Evolutionary conservation across 2,329 filamentous ascomycete genomes (phyloP), one percentile per base, ranked within the genome.

Genomic region (Metarhizium brunneum): DNA sequence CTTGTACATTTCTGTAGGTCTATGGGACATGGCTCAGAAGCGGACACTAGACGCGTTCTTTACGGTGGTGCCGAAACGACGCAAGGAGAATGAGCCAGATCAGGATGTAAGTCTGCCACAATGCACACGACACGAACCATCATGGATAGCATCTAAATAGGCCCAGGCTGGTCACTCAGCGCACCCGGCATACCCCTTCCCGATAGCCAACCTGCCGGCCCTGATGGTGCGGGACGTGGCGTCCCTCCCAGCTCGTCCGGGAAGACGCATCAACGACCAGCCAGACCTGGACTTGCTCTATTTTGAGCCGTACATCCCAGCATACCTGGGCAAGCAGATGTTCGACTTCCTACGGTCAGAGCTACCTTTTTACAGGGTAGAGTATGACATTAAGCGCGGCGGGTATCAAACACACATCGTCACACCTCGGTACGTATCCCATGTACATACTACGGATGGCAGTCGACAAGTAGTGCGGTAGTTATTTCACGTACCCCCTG

Each of bases 361-460:
- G 58, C 70, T 92, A 1, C 86, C 86, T 8, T 92, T 91, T 70
- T 90, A 91, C 63, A 79, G 86, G 53, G 87, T 91, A 4, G 78
- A 83, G 62, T 91, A 91, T 63, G 83, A 77, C 36, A 88, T 91
- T 63, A 85, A 82, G 54, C 80, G 88, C 7, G 82, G 82, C 3
- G 78, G 81, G 1, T 68, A 80, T 1, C 78, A 84, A 54, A 86
- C 84, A 0, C 74, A 80, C 25, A 83, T 92, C 65, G 70, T 69
- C 47, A 83, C 77, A 5, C 78, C 77, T 42, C 73, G 77, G 73
- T 75, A 62, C 52, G 60, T 54, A 42, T 48, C 25, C 25, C 25
- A 4, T 25, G 25, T 25, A 25, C 25, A 25, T 25, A 25, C 25
- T 25, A 25, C 25, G 25, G 4, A 25, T 25, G 25, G 25, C 25